These are phyloP conservation scores for Trichoderma oligosporum DNA, from an alignment of 2,329 filamentous ascomycete genomes.

Conservation along the genomic window DNA sequence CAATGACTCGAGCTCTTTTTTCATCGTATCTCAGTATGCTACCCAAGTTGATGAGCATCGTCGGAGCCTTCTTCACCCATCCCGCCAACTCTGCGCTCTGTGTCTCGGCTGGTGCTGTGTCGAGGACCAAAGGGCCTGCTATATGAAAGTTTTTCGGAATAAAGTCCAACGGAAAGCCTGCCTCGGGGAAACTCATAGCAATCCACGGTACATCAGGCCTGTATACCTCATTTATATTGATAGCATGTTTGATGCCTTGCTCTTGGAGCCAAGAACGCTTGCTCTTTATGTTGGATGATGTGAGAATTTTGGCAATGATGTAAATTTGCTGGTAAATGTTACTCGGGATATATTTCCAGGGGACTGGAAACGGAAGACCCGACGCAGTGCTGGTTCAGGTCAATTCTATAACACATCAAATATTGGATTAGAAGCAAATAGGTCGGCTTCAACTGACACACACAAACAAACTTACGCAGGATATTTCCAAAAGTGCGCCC, in stretches of 20 bases:
- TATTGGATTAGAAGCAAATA: background rate
- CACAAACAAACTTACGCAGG: conserved; percentile 4
- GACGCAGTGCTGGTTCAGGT: conserved; percentile 35
- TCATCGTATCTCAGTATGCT: conserved; percentile 33
- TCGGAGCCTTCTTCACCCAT: conserved; percentile 42
- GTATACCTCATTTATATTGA: conserved; percentile 22
- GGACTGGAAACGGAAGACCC: conserved; percentile 43
- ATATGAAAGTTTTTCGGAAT: conserved; percentile 29
- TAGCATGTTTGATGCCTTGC: conserved; percentile 26
- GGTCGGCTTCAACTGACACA: too few relatives aligned
- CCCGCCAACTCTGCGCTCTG: conserved; percentile 40
- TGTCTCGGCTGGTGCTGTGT: conserved; percentile 33
- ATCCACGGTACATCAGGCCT: conserved; percentile 29
- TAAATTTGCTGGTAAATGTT: conserved; percentile 35
- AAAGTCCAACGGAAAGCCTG: conserved; percentile 27
- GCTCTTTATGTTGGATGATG: conserved; percentile 14
- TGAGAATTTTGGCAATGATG: conserved; percentile 23
- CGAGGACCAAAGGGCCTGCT: conserved; percentile 45
- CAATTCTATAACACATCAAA: background rate
- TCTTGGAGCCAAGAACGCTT: conserved; percentile 34
- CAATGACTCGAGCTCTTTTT: conserved; percentile 28
- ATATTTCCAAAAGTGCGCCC: conserved; percentile 28
- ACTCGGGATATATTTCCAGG: conserved; percentile 38
- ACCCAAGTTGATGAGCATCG: conserved; percentile 47
- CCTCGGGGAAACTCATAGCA: conserved; percentile 26